Evolutionary conservation across 441 rosid genomes (phyloP).

Genomic region (Syzygium malaccense): DNA sequence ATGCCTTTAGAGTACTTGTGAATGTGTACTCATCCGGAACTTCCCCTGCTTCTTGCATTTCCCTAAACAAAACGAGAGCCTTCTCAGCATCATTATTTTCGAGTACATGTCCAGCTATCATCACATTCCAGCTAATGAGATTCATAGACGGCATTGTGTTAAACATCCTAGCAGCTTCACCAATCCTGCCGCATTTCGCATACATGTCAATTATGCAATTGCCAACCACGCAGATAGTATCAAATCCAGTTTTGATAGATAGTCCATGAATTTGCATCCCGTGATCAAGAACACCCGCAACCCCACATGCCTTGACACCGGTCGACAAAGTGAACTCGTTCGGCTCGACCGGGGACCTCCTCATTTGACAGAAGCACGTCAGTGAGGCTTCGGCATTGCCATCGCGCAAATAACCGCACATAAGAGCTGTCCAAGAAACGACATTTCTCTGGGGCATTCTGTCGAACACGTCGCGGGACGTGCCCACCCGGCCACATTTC

Average conservation of each 20-base stretch:
- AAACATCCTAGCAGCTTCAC: slow-evolving; percentile 51
- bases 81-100: slow-evolving; percentile 37
- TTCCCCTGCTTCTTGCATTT: slow-evolving; percentile 37
- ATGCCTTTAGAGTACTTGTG: slow-evolving; percentile 68
- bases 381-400: slow-evolving; percentile 5
- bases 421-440: slow-evolving; percentile 89
- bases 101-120: slow-evolving; percentile 52
- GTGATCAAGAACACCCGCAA: slow-evolving; percentile 25
- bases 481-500: slow-evolving; percentile 41
- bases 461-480: slow-evolving; percentile 63
- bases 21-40: slow-evolving; percentile 61
- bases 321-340: slow-evolving; percentile 78
- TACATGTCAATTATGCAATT: slow-evolving; percentile 80
- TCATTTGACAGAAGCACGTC: background rate
- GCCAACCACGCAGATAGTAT: slow-evolving; percentile 47
- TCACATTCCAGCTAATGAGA: slow-evolving; percentile 70
- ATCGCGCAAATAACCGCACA: slow-evolving; percentile 49
- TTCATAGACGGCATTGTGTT: slow-evolving; percentile 28
- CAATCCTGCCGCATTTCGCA: slow-evolving; percentile 54
- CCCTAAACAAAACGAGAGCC: slow-evolving; percentile 47
- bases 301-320: slow-evolving; percentile 60
- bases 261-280: slow-evolving; percentile 65
- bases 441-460: slow-evolving; percentile 72
- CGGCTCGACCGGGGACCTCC: slow-evolving; percentile 18
- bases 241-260: slow-evolving; percentile 49